These are phyloP conservation scores for Thymus mandschuricus DNA, from an alignment of 257 asterid species.

Conservation along the genomic window DNA sequence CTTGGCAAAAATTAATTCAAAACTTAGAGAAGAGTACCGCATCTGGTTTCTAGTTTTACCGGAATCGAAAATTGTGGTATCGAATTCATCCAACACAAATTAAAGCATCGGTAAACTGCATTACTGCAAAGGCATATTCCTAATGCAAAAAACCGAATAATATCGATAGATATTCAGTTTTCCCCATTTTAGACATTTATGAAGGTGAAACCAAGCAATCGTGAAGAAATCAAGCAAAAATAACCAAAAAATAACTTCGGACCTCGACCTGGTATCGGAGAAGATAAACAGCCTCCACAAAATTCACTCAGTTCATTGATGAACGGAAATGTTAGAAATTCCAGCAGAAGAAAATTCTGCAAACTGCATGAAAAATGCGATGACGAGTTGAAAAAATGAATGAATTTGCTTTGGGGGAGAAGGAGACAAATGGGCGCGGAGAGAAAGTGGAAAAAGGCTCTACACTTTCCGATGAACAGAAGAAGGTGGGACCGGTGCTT, in stretches of 20 bases:
- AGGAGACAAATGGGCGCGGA: not conserved
- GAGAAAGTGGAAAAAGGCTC: not conserved
- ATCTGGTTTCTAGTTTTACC: too few relatives aligned
- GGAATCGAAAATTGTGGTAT: too few relatives aligned
- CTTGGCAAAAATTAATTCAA: not conserved
- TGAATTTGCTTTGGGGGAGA: not conserved
- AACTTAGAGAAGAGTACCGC: not conserved
- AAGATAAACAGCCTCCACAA: slow-evolving; percentile 1
- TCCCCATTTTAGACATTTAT: not conserved
- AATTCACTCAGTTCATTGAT: not conserved
- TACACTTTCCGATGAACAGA: not conserved
- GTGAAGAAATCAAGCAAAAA: not conserved
- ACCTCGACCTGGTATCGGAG: slow-evolving; percentile 23
- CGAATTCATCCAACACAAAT: slow-evolving; percentile 1
- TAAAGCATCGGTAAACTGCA: not conserved
- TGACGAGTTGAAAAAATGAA: not conserved
- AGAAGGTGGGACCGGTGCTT: not conserved
- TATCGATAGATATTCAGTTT: not conserved
- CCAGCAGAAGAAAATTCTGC: not conserved
- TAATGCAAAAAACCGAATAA: not conserved
- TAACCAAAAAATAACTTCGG: not conserved
- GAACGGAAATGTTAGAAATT: too few relatives aligned
- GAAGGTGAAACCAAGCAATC: not conserved
- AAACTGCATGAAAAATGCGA: slow-evolving; percentile 7
- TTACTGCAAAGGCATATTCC: slow-evolving; percentile 9